Conservation (phyloP, 352 stramenopile species). For the Peronosclerospora sorghi region DNA sequence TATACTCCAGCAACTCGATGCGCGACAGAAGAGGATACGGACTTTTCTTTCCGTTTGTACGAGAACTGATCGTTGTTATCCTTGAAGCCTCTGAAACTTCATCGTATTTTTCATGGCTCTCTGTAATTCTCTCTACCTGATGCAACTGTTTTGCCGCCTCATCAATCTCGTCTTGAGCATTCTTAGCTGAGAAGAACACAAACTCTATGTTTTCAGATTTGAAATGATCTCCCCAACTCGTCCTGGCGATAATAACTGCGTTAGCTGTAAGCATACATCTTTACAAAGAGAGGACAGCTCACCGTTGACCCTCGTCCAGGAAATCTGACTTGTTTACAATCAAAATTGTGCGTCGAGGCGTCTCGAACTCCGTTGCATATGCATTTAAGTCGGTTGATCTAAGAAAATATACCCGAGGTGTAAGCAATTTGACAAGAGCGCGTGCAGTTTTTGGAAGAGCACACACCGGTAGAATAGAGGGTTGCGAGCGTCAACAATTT, state of each 20-base stretch:
- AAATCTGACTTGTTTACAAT: constrained; percentile 99
- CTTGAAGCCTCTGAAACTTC: constrained; percentile 9
- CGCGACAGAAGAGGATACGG: constrained; percentile 61
- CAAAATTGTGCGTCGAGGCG: constrained; percentile 87
- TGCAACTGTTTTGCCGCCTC: constrained; percentile 58
- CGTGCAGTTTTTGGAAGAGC: not conserved
- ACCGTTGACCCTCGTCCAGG: constrained; percentile 87
- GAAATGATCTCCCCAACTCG: constrained; percentile 93
- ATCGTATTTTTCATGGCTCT: constrained; percentile 28
- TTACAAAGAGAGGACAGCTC: constrained; percentile 1
- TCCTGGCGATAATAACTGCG: constrained; percentile 18
- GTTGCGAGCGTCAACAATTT: constrained; percentile 98
- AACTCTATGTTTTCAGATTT: constrained; percentile 82
- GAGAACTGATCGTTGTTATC: not conserved
- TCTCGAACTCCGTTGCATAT: constrained; percentile 91
- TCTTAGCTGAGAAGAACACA: constrained; percentile 97
- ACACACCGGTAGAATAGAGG: constrained; percentile 93
- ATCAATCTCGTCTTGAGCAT: constrained; percentile 88
- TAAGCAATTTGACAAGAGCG: not conserved
- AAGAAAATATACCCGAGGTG: constrained; percentile 1
- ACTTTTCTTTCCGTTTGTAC: constrained; percentile 2
- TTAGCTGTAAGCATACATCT: not conserved
- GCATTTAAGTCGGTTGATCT: constrained; percentile 91
- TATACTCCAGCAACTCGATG: constrained; percentile 62
- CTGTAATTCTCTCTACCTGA: constrained; percentile 25